Conservation (phyloP, 345 rosid genomes). For the Draba incana region DNA sequence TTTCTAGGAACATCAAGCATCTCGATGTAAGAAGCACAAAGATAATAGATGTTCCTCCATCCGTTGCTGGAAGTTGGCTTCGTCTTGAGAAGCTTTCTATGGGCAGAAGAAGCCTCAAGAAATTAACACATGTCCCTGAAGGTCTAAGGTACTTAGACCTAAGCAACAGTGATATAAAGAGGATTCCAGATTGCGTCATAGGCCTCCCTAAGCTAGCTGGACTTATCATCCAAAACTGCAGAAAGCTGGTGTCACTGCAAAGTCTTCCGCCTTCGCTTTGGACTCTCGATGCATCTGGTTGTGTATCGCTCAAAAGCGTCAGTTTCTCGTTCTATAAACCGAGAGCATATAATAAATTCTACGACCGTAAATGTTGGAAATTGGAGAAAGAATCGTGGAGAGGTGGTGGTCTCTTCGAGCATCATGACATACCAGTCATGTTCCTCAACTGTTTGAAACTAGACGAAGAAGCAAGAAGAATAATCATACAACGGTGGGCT, state of each 20-base stretch:
- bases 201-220: too few species aligned
- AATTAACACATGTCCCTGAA: too few species aligned
- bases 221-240: neutral
- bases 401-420: too few species aligned
- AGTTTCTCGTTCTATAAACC: neutral
- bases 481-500: neutral
- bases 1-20: too few species aligned
- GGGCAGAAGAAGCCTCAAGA: too few species aligned
- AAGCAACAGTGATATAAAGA: neutral
- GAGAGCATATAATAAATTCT: neutral
- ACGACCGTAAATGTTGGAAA: neutral
- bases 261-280: too few species aligned
- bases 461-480: too few species aligned
- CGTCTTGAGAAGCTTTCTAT: too few species aligned
- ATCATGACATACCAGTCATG: neutral
- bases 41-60: too few species aligned
- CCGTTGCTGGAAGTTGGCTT: too few species aligned
- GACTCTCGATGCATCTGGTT: neutral
- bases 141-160: neutral
- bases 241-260: conserved; percentile 11
- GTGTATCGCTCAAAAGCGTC: neutral
- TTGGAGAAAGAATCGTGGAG: neutral
- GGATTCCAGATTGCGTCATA: conserved; percentile 1
- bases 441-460: neutral
- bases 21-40: too few species aligned